Conservation (phyloP, 805 yeast genomes). For the Candida incommunis region DNA sequence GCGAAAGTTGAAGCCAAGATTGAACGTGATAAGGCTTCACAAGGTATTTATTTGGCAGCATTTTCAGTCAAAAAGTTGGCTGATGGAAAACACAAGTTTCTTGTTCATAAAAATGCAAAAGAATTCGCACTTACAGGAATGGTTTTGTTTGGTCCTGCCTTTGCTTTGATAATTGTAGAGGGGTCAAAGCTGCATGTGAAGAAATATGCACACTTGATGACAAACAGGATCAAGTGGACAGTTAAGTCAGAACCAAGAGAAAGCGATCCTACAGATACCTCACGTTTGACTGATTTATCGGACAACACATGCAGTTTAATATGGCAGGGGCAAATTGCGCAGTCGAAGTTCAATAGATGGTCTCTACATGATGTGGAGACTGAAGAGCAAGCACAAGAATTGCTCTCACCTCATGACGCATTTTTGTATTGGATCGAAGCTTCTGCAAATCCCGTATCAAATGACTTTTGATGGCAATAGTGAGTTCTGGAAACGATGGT, state of each 20-base stretch:
- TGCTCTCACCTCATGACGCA: background rate
- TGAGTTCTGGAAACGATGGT: no score
- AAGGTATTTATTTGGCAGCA: conserved; percentile 44
- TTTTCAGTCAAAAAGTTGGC: conserved; percentile 39
- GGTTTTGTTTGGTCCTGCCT: conserved; percentile 17
- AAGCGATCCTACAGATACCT: background rate
- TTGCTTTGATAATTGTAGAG: conserved; percentile 54
- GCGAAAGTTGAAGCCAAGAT: conserved; percentile 34
- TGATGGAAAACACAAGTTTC: conserved; percentile 56
- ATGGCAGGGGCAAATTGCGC: background rate
- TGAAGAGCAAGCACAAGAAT: background rate
- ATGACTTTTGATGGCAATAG: background rate
- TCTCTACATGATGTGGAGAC: background rate
- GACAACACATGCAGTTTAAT: background rate
- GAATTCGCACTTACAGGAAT: conserved; percentile 57
- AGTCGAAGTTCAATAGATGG: background rate
- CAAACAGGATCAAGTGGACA: conserved; percentile 4
- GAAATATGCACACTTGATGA: conserved; percentile 56
- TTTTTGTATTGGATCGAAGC: background rate
- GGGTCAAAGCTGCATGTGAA: conserved; percentile 53
- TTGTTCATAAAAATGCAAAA: conserved; percentile 68
- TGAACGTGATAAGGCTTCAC: conserved; percentile 30
- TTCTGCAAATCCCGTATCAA: background rate
- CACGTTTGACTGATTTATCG: background rate
- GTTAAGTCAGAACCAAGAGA: background rate